Base-by-base conservation (phyloP, 192 early-diverging fungal genomes). In the Umbelopsis vinacea region DNA sequence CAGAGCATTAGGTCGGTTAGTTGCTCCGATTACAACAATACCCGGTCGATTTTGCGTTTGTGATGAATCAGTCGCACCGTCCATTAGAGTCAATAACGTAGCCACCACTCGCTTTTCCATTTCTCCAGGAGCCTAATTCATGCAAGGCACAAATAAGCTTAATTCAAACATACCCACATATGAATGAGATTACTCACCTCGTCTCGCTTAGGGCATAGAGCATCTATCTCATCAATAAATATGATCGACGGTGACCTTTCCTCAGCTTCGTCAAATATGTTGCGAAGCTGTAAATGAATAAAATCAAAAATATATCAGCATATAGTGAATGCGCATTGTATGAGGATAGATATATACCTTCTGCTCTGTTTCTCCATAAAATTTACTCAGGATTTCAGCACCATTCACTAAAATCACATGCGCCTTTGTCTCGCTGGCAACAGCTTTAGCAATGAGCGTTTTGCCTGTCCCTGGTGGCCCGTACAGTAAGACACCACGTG, bases 381-480 rank as follows among this genome's bases (percentile, higher is more conserved):
- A 98, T 74, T 93, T 93, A 76, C 92, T 90, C 6, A 95, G 81
- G 37, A 98, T 87, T 71, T 98, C 97, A 0, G 97, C 91, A 0
- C 96, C 97, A 70, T 97, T 99, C 23, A 99, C 88, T 24, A 90
- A 80, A n/a, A 92, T 91, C 2, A 93, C 83, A 75, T 87, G 81
- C 0, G 91, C 89, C 1, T 84, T 82, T n/a, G 90, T 93, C 60
- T 92, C 92, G 7, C 83, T 74, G 0, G 94, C 95, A 0, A 97
- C 92, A 14, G 93, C 91, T n/a, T 94, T 85, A 0, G 96, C 96
- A 50, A 98, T 88, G 33, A 98, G 83, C 10, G 96, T 98, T 78
- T 98, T 98, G n/a, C 96, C 96, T 8, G 96, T 97, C 9, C 96
- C 96, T 29, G 96, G 94, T 43, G 94, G 95, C 0, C 96, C 96